These are phyloP conservation scores for Leptographium wingfieldii DNA, from an alignment of 2,329 filamentous ascomycete genomes.

Conservation along the genomic window DNA sequence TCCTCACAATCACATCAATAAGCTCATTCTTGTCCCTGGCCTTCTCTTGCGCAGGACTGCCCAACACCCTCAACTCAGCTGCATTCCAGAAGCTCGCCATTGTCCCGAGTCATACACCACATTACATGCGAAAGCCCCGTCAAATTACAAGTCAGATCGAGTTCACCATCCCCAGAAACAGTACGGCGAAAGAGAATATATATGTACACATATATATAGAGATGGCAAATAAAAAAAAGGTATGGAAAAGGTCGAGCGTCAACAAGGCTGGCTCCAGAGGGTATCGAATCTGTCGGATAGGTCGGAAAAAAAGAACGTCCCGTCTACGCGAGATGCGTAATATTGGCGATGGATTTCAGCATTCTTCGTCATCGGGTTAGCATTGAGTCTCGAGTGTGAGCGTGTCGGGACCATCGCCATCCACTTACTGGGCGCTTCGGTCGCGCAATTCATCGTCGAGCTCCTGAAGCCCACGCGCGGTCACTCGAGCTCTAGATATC, in stretches of 20 bases:
- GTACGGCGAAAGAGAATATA: neutral
- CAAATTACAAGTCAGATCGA: neutral
- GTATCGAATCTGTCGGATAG: neutral
- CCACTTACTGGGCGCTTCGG: constrained; percentile 15
- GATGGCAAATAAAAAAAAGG: neutral
- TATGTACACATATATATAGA: neutral
- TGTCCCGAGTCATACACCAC: neutral
- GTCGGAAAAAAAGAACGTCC: neutral
- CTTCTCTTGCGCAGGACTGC: neutral
- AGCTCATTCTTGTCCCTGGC: neutral
- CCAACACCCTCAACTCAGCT: neutral
- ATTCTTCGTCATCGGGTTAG: neutral
- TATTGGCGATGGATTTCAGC: neutral
- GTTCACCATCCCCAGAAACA: neutral
- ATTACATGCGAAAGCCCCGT: neutral
- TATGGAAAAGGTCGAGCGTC: neutral
- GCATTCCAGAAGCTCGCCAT: neutral
- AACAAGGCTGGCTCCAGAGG: neutral
- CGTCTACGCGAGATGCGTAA: neutral
- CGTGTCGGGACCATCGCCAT: neutral
- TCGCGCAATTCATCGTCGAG: constrained; percentile 18
- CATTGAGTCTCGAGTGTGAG: neutral
- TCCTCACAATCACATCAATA: neutral
- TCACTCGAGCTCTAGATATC: constrained; percentile 20
- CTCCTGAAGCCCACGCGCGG: constrained; percentile 17